These are phyloP conservation scores for Chaetomiaceae sp. DNA, from an alignment of 2,329 filamentous ascomycete species.

Conservation along the genomic window DNA sequence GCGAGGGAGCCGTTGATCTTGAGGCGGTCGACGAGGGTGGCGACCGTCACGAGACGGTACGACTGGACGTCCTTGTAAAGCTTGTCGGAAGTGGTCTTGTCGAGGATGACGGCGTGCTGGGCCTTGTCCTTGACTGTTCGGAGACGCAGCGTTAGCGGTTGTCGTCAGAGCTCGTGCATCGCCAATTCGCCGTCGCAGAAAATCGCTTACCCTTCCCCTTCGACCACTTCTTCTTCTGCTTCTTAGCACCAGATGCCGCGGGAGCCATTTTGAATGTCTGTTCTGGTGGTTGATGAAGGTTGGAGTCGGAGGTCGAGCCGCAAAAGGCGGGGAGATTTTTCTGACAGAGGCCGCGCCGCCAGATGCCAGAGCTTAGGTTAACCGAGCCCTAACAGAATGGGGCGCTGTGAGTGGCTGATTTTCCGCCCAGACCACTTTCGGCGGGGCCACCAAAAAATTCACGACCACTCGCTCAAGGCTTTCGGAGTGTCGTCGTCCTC, in stretches of 20 bases:
- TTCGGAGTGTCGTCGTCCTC: constrained; percentile 18
- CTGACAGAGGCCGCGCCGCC: constrained; percentile 17
- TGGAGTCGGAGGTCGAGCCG: constrained; percentile 23
- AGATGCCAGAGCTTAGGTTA: constrained; percentile 26
- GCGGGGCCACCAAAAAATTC: constrained; percentile 32
- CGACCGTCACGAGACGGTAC: constrained; percentile 98
- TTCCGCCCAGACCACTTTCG: constrained; percentile 18
- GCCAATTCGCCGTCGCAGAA: constrained; percentile 6
- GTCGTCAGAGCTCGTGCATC: constrained; percentile 8
- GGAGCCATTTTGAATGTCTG: constrained; percentile 44
- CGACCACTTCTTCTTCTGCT: constrained; percentile 78
- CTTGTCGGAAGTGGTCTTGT: constrained; percentile 96
- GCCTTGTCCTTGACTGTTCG: constrained; percentile 96
- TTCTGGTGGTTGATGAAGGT: constrained; percentile 30
- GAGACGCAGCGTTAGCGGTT: constrained; percentile 16
- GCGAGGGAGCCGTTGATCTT: constrained; percentile 99
- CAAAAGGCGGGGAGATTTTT: constrained; percentile 30
- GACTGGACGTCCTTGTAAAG: constrained; percentile 99
- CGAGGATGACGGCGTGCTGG: constrained; percentile 97
- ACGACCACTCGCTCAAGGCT: constrained; percentile 24
- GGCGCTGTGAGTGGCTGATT: constrained; percentile 26
- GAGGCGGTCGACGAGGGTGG: constrained; percentile 96
- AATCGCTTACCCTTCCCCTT: constrained; percentile 63
- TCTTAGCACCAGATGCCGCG: constrained; percentile 63
- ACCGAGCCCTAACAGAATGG: constrained; percentile 28